Percentiles rank a stretch among this genome's conserved stretches.
Conservation (phyloP, 768 basidiomycete species). For the Xanthoconium purpureum region DNA sequence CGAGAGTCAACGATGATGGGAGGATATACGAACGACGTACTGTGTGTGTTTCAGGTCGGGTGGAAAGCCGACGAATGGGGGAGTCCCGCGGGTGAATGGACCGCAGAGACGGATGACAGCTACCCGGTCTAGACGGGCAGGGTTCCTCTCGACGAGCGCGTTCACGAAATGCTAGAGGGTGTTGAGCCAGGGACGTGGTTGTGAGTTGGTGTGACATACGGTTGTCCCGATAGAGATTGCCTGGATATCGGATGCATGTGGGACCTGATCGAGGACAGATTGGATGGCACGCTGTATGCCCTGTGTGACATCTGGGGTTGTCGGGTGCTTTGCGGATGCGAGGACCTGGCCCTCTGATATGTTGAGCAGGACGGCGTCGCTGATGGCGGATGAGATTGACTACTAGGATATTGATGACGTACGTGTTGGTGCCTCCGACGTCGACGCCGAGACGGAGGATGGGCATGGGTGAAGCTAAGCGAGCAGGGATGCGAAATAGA, state of each 20-base stretch:
- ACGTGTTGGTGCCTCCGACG: slow-evolving; percentile 37
- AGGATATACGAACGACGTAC: slow-evolving; percentile 21
- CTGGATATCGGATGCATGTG: slow-evolving; percentile 38
- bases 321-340: slow-evolving; percentile 44
- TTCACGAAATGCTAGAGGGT: slow-evolving; percentile 48
- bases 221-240: slow-evolving; percentile 63
- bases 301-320: slow-evolving; percentile 54
- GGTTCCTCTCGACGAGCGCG: slow-evolving; percentile 57
- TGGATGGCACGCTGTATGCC: slow-evolving; percentile 56
- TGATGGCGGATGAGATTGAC: slow-evolving; percentile 6
- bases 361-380: slow-evolving; percentile 32
- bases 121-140: slow-evolving; percentile 51
- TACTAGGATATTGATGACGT: background rate
- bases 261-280: slow-evolving; percentile 40
- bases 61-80: slow-evolving; percentile 55
- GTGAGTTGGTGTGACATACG: slow-evolving; percentile 24
- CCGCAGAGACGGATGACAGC: slow-evolving; percentile 64
- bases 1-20: background rate
- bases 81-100: slow-evolving; percentile 55
- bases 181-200: background rate
- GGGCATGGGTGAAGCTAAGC: background rate
- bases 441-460: slow-evolving; percentile 32
- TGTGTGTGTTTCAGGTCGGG: slow-evolving; percentile 23
- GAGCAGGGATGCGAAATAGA: slow-evolving; percentile 1
- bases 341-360: slow-evolving; percentile 18